These are phyloP conservation scores for Paramecium primaurelia DNA, from an alignment of 73 alveolate genomes.

Conservation along the genomic window DNA sequence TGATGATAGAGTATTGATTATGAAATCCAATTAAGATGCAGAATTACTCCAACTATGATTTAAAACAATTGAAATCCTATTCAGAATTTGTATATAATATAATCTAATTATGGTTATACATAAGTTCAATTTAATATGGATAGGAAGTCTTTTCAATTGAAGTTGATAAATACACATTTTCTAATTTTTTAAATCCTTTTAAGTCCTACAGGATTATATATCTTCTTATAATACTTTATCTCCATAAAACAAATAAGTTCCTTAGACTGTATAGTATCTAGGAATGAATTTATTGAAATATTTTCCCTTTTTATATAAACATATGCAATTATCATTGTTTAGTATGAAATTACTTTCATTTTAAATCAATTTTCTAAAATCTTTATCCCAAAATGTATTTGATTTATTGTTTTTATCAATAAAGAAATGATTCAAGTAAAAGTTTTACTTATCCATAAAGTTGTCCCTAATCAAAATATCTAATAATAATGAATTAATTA, in stretches of 20 bases:
- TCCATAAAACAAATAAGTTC: conserved; percentile 17
- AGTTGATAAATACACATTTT: not conserved
- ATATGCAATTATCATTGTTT: not conserved
- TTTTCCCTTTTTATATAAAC: not conserved
- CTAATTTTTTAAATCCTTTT: conserved; percentile 9
- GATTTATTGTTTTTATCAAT: not conserved
- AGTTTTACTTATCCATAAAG: not conserved
- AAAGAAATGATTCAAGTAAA: not conserved
- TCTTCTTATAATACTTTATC: not conserved
- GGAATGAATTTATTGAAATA: not conserved
- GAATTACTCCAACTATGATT: not conserved
- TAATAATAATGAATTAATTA: not conserved
- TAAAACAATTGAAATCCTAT: not conserved
- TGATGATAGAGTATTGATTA: not conserved
- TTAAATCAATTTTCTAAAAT: not conserved
- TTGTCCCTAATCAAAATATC: not conserved
- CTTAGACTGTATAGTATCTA: not conserved
- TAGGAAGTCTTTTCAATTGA: not conserved
- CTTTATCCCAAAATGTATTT: not conserved
- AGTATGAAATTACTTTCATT: not conserved
- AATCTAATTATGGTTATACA: not conserved
- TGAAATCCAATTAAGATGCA: not conserved
- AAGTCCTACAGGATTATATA: not conserved
- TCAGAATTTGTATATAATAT: not conserved
- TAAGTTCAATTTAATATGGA: not conserved